A percentile compares a stretch with the other conserved stretches of the same genome.
Evolutionary conservation across 2,329 filamentous ascomycete species (phyloP).

Genomic region (Trichoderma semiorbis): DNA sequence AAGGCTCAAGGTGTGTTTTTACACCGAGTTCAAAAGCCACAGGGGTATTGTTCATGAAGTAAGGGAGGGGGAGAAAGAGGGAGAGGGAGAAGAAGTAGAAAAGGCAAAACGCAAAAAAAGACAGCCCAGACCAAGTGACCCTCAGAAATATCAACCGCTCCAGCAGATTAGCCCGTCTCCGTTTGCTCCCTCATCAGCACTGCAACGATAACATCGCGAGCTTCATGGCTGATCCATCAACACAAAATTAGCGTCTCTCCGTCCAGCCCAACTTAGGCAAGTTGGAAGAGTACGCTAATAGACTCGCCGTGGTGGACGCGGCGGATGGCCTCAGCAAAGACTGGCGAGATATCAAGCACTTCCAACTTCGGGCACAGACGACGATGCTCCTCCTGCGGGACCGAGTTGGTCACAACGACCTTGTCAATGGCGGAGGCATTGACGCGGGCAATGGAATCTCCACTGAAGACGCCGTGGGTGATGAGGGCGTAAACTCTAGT

Average conservation of each 20-base stretch:
- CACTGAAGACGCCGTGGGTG: constrained; percentile 92
- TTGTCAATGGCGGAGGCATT: constrained; percentile 91
- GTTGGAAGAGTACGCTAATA: constrained; percentile 83
- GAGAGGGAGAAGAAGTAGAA: background rate
- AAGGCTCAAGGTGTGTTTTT: background rate
- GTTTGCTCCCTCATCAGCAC: constrained; percentile 8
- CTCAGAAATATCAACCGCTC: background rate
- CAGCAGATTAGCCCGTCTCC: background rate
- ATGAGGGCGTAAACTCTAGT: constrained; percentile 85
- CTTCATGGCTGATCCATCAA: background rate
- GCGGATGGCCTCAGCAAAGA: constrained; percentile 94
- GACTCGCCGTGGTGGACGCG: constrained; percentile 97
- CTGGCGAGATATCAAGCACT: constrained; percentile 81
- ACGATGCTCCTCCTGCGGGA: constrained; percentile 81
- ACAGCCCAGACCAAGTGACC: constrained; percentile 5
- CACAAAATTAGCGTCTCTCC: background rate
- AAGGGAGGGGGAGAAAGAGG: background rate
- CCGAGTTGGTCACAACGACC: constrained; percentile 91
- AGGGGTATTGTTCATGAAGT: background rate
- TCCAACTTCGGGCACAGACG: constrained; percentile 81
- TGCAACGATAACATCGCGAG: background rate
- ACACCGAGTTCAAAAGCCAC: background rate
- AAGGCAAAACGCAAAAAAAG: background rate
- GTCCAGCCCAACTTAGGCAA: constrained; percentile 23
- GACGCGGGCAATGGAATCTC: constrained; percentile 90